Conservation (phyloP, 129 eudicot species). For the Heracleum sosnowskyi region DNA sequence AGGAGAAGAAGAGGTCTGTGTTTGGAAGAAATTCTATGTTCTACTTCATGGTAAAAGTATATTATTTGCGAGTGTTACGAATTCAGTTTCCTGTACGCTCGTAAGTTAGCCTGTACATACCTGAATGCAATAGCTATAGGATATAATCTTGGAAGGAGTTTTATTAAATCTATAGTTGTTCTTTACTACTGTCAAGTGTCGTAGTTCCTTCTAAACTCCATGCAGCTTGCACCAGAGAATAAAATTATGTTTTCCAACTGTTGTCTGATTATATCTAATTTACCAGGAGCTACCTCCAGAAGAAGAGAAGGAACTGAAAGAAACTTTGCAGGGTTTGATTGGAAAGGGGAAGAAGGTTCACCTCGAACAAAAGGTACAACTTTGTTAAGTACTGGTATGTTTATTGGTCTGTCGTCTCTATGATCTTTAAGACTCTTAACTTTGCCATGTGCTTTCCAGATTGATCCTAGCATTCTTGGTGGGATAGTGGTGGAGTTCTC, state of each 20-base stretch:
- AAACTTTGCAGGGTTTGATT: constrained; percentile 60
- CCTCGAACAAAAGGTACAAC: constrained; percentile 75
- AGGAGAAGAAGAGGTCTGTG: background rate
- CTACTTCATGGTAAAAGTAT: background rate
- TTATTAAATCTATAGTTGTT: background rate
- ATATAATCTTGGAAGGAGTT: background rate
- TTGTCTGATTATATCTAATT: background rate
- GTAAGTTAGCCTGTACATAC: background rate
- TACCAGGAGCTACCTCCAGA: constrained; percentile 73
- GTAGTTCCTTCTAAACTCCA: background rate
- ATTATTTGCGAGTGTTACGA: background rate
- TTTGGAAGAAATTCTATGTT: background rate
- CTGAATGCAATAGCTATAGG: background rate
- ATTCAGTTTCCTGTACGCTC: background rate
- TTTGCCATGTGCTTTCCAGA: constrained; percentile 25
- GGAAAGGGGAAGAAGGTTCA: constrained; percentile 79
- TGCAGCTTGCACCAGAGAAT: background rate
- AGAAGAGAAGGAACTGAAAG: constrained; percentile 86
- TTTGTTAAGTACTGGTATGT: background rate
- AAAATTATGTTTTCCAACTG: background rate
- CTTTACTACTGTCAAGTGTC: background rate
- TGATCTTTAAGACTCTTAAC: constrained; percentile 9
- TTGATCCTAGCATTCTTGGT: constrained; percentile 86
- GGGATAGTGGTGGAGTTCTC: constrained; percentile 79
- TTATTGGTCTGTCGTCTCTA: background rate